phyloP scores from a whole-genome alignment of 345 rosid species.

The Salix udensis region DNA sequence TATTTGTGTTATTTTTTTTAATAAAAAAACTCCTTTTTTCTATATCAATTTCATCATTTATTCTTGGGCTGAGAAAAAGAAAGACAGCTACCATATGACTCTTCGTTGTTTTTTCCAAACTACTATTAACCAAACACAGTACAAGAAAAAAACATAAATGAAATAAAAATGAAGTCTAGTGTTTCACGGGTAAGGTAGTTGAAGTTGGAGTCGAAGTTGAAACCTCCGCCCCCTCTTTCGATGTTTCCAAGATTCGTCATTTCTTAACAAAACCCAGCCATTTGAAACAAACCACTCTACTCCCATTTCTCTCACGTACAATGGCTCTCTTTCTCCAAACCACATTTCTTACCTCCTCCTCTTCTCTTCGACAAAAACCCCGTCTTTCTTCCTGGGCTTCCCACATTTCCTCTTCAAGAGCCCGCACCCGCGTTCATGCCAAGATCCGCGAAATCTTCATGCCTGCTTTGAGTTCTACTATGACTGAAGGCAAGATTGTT shows the following conservation, averaged over 20 bases:
- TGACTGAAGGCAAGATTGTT: constrained; percentile 94
- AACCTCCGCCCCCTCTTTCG: constrained; percentile 59
- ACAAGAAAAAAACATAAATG: background rate
- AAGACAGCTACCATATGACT: too few species aligned
- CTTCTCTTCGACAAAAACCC: background rate
- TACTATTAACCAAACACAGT: background rate
- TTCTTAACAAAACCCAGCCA: background rate
- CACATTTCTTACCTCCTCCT: background rate
- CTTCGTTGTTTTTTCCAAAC: too few species aligned
- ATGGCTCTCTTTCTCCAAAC: constrained; percentile 2
- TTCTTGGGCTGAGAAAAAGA: too few species aligned
- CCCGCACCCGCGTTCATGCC: constrained; percentile 35
- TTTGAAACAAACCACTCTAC: background rate
- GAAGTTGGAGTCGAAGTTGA: constrained; percentile 23
- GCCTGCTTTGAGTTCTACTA: constrained; percentile 98
- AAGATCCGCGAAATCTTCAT: constrained; percentile 96
- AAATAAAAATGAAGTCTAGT: background rate
- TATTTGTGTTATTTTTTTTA: too few species aligned
- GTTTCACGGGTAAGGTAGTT: too few species aligned
- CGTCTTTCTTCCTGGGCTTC: constrained; percentile 19
- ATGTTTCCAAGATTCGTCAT: constrained; percentile 44
- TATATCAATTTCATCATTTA: too few species aligned
- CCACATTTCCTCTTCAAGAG: constrained; percentile 7
- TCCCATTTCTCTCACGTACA: too few species aligned
- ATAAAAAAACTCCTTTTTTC: too few species aligned